A percentile compares a stretch with the other conserved stretches of the same genome.
phyloP scores from a whole-genome alignment of 495 filamentous ascomycete genomes.

The Penicillium parvum region DNA sequence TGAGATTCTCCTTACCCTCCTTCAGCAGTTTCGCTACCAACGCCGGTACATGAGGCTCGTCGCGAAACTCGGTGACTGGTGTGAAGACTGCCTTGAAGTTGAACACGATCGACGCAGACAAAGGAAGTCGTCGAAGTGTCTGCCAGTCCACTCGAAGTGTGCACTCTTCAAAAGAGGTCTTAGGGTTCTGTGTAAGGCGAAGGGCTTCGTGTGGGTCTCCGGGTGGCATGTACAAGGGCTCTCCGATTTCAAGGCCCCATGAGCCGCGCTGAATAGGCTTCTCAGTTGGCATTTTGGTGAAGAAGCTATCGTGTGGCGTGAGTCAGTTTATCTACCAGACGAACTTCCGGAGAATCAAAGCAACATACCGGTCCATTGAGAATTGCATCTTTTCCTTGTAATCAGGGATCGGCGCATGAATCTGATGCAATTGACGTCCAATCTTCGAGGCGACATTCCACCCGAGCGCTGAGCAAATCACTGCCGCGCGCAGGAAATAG shows the following conservation, averaged over 20 bases:
- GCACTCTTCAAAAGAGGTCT: conserved; percentile 55
- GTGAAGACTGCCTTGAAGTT: conserved; percentile 94
- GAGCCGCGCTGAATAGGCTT: conserved; percentile 79
- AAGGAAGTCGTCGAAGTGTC: conserved; percentile 75
- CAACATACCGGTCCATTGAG: conserved; percentile 71
- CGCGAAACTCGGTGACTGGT: conserved; percentile 63
- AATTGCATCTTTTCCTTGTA: conserved; percentile 90
- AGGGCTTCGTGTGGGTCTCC: conserved; percentile 63
- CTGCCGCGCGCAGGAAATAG: conserved; percentile 74
- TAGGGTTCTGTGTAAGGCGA: conserved; percentile 51
- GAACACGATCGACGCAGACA: conserved; percentile 73
- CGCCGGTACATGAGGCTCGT: conserved; percentile 71
- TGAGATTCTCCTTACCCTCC: conserved; percentile 68
- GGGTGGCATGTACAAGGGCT: conserved; percentile 74
- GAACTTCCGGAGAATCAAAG: background rate
- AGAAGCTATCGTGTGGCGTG: conserved; percentile 50
- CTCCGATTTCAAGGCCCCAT: conserved; percentile 80
- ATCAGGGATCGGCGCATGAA: conserved; percentile 76
- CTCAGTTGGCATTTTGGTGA: conserved; percentile 70
- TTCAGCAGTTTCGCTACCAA: conserved; percentile 63
- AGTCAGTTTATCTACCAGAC: background rate
- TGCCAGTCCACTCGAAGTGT: conserved; percentile 90
- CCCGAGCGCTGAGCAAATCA: conserved; percentile 75
- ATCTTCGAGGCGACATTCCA: conserved; percentile 79
- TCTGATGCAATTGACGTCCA: conserved; percentile 65